Conservation (phyloP, 352 stramenopile genomes). For the Thraustotheca clavata region DNA sequence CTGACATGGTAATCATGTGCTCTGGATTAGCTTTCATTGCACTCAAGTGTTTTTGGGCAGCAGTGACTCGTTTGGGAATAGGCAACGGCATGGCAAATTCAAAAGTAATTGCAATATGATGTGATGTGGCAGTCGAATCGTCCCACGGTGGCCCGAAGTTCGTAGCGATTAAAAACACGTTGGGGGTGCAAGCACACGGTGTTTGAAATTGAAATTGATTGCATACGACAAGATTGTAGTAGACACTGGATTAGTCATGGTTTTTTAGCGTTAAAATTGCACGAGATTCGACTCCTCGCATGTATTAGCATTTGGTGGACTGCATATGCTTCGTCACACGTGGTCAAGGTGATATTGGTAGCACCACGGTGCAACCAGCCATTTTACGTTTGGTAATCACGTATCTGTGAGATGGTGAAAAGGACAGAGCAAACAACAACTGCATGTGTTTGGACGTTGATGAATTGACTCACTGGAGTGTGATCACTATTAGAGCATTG, state of each 20-base stretch:
- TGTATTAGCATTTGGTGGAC: too few relatives aligned
- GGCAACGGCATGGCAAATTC: background rate
- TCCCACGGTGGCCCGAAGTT: constrained; percentile 4
- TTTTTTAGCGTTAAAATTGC: too few relatives aligned
- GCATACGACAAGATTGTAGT: background rate
- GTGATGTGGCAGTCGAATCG: constrained; percentile 14
- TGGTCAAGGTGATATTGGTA: constrained; percentile 11
- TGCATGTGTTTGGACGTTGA: too few relatives aligned
- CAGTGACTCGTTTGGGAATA: background rate
- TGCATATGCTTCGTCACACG: constrained; percentile 1
- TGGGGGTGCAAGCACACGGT: background rate
- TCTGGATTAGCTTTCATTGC: constrained; percentile 11
- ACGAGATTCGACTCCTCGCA: too few relatives aligned
- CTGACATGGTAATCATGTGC: background rate
- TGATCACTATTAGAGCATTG: too few relatives aligned
- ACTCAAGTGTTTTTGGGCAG: constrained; percentile 15
- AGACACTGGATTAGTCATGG: background rate
- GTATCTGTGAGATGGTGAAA: too few relatives aligned
- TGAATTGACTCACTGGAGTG: too few relatives aligned
- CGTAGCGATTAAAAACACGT: background rate
- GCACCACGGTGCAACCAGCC: too few relatives aligned
- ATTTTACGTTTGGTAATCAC: too few relatives aligned
- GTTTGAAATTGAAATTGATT: too few relatives aligned
- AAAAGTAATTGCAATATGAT: too few relatives aligned
- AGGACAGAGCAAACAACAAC: too few relatives aligned